A percentile compares a stretch with the other conserved stretches of the same genome.
Conservation (phyloP, 495 filamentous ascomycete species). For the Hypoxylon rickii region DNA sequence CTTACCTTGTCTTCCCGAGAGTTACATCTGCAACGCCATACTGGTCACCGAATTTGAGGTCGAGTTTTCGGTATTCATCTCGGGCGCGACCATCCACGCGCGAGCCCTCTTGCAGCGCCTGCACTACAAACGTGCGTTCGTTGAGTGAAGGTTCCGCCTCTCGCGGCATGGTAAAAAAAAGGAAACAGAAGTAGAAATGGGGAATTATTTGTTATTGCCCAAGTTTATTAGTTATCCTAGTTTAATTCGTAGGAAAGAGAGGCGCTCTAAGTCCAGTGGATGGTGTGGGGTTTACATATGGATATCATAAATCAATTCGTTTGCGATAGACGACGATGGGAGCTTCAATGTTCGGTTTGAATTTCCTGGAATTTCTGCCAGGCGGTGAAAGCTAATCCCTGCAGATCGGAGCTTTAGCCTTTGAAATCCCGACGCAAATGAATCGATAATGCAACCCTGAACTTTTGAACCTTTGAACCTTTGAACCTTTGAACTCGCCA, state of each 20-base stretch:
- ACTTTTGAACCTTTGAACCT: constrained; percentile 10
- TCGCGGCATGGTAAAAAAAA: constrained; percentile 77
- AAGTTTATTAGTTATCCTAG: constrained; percentile 18
- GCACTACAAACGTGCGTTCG: constrained; percentile 74
- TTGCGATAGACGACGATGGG: constrained; percentile 5
- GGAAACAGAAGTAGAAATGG: constrained; percentile 8
- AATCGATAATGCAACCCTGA: constrained; percentile 2
- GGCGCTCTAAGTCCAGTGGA: too few relatives aligned
- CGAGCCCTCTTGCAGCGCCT: constrained; percentile 73
- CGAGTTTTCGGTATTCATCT: constrained; percentile 76
- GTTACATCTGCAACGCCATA: constrained; percentile 89
- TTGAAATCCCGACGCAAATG: constrained; percentile 15
- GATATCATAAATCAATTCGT: too few relatives aligned
- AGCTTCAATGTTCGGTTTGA: constrained; percentile 14
- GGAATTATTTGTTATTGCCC: constrained; percentile 13
- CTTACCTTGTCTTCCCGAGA: constrained; percentile 86
- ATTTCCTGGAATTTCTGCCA: constrained; percentile 34
- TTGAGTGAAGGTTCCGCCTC: constrained; percentile 82
- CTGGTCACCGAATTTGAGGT: constrained; percentile 83
- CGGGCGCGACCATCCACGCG: constrained; percentile 82
- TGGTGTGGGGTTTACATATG: too few relatives aligned
- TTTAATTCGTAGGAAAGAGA: too few relatives aligned
- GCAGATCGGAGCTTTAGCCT: constrained; percentile 22
- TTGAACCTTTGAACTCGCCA: background rate
- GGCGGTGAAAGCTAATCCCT: constrained; percentile 36